Evolutionary conservation across 2,329 filamentous ascomycete genomes (phyloP).

Genomic region (Drechslera avenae): DNA sequence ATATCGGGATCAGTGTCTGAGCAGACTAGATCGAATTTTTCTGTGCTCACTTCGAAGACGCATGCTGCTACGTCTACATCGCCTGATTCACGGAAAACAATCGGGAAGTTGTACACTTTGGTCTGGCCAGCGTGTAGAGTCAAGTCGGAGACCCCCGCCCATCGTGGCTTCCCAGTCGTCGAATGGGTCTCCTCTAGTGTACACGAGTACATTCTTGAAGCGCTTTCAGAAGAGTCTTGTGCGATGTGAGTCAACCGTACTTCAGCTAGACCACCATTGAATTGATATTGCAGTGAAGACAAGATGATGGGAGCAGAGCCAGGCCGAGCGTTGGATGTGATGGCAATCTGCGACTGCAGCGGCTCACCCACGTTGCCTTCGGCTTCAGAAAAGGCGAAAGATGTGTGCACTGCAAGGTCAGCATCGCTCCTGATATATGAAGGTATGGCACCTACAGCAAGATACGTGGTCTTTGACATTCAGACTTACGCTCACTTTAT

Average conservation of each 20-base stretch:
- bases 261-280: slow-evolving; percentile 54
- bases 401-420: slow-evolving; percentile 52
- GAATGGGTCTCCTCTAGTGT: slow-evolving; percentile 35
- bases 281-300: slow-evolving; percentile 57
- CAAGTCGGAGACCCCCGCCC: slow-evolving; percentile 66
- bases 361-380: slow-evolving; percentile 66
- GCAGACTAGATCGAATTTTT: slow-evolving; percentile 71
- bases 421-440: slow-evolving; percentile 36
- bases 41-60: slow-evolving; percentile 65
- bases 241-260: slow-evolving; percentile 37
- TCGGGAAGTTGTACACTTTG: slow-evolving; percentile 71
- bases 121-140: slow-evolving; percentile 69
- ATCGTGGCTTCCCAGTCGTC: slow-evolving; percentile 42
- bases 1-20: slow-evolving; percentile 56
- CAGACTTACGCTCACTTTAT: slow-evolving; percentile 54
- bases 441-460: slow-evolving; percentile 50
- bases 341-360: slow-evolving; percentile 60
- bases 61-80: slow-evolving; percentile 70
- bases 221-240: slow-evolving; percentile 12
- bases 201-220: slow-evolving; percentile 29
- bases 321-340: slow-evolving; percentile 56
- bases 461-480: slow-evolving; percentile 56
- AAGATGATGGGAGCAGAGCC: slow-evolving; percentile 55
- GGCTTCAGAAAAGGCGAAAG: slow-evolving; percentile 59
- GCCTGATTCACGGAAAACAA: slow-evolving; percentile 82